Evolutionary conservation across 2,329 filamentous ascomycete genomes (phyloP), one percentile per base, ranked within the genome.

Genomic region (Juglanconis sp.): DNA sequence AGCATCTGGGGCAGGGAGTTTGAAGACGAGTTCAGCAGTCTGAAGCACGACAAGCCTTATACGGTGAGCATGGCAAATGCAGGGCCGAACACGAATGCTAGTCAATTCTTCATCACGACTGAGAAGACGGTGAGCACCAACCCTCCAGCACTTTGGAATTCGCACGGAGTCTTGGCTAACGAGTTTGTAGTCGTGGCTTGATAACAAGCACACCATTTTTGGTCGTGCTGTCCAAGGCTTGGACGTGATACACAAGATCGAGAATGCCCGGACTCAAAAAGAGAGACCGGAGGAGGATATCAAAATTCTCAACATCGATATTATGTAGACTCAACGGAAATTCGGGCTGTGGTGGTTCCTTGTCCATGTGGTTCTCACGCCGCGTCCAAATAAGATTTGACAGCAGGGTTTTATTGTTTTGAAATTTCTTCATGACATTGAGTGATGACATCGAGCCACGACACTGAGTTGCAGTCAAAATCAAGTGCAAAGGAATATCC

Each of bases 21-120:
- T 68, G 90, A 89, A 69, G 95, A 99, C 71, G 95, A 99, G 73
- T 96, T 99, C 68, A 92, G 90, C 67, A 89, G 86, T 17, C 76
- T 99, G 63, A 91, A 89, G 73, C 95, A 99, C 70, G 95, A 99
- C 77, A 96, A 95, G 77, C 90, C 95, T 2, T 99, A 96, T 73
- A 98, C 93, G 0, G 81, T 98, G 60, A 96, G 91, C 72, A 99
- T 99, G 95, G 95, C 95, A 11, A 99, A 99, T 73, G 94, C 95
- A 0, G 95, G 95, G 0, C 92, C 92, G 0, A 92, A 94, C 69
- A 97, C 93, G 40, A 99, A 99, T 72, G 95, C 90, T 13, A 95
- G 90, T 70, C 95, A 99, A 73, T 99, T 99, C 73, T 99, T 99
- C 70, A 96, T 99, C 66, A 99, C 95, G 0, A 97, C 94, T 0